Evolutionary conservation across 768 basidiomycete genomes (phyloP).

Genomic region (Auricularia sp.): DNA sequence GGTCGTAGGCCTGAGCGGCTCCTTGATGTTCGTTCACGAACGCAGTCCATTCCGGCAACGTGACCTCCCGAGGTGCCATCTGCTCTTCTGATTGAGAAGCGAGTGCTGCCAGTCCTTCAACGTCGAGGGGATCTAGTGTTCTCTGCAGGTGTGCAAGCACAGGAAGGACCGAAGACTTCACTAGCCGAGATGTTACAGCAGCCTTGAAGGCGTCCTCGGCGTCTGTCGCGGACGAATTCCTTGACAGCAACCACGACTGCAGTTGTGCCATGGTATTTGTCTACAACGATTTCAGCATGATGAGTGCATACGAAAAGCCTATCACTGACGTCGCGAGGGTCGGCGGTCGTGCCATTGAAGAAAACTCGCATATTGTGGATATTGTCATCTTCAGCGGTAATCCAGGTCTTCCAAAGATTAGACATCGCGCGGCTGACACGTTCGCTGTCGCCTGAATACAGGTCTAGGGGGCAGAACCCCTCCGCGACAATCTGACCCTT

Average conservation of each 20-base stretch:
- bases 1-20: conserved; percentile 16
- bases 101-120: conserved; percentile 55
- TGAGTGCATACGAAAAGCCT: background rate
- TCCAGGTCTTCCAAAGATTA: conserved; percentile 67
- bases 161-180: conserved; percentile 40
- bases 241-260: background rate
- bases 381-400: conserved; percentile 39
- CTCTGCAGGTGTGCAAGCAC: conserved; percentile 56
- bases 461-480: conserved; percentile 81
- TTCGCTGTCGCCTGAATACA: conserved; percentile 62
- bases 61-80: conserved; percentile 22
- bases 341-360: conserved; percentile 47
- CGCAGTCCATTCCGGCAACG: conserved; percentile 49
- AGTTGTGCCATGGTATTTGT: background rate
- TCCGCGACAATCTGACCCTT: conserved; percentile 26
- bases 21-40: conserved; percentile 48
- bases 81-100: conserved; percentile 4
- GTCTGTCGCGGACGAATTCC: background rate
- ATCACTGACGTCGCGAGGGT: conserved; percentile 45
- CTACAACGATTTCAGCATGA: background rate
- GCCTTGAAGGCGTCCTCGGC: conserved; percentile 30
- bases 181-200: conserved; percentile 38
- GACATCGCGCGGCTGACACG: conserved; percentile 58
- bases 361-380: conserved; percentile 82
- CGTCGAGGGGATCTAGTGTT: conserved; percentile 70